phyloP scores from a whole-genome alignment of 139 green algal species.

The Chlorella sp. region DNA sequence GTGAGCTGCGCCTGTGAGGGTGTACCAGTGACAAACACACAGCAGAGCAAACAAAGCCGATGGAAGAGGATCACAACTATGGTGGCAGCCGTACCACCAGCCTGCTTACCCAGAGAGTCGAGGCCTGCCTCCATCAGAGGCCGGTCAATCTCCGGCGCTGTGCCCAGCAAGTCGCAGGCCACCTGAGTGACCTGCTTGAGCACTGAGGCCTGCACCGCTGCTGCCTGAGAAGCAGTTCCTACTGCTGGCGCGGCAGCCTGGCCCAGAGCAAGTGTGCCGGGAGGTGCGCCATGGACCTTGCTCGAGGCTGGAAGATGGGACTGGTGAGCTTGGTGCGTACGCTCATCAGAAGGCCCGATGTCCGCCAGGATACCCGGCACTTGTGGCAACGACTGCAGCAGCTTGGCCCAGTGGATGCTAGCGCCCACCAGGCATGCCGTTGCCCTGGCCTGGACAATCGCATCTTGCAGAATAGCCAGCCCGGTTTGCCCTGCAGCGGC shows the following conservation, averaged over 20 bases:
- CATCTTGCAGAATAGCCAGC: background rate
- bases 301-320: no score
- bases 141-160: background rate
- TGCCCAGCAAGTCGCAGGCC: constrained; percentile 24
- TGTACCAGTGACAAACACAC: no score
- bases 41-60: no score
- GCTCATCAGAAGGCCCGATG: constrained; percentile 64
- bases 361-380: constrained; percentile 70
- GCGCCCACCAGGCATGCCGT: background rate
- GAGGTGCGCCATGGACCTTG: no score
- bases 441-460: background rate
- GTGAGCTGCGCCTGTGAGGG: no score
- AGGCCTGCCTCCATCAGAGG: constrained; percentile 59
- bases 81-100: no score
- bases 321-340: background rate
- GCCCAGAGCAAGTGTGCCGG: no score
- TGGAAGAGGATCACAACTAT: background rate
- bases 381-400: background rate
- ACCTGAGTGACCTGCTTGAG: background rate
- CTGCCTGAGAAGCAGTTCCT: background rate
- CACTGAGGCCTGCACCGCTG: background rate
- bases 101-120: constrained; percentile 69
- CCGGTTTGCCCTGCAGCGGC: background rate
- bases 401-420: background rate
- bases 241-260: no score